A percentile compares a stretch with the other conserved stretches of the same genome.
Conservation (phyloP, 2,329 filamentous ascomycete species). For the Emmonsia crescens region DNA sequence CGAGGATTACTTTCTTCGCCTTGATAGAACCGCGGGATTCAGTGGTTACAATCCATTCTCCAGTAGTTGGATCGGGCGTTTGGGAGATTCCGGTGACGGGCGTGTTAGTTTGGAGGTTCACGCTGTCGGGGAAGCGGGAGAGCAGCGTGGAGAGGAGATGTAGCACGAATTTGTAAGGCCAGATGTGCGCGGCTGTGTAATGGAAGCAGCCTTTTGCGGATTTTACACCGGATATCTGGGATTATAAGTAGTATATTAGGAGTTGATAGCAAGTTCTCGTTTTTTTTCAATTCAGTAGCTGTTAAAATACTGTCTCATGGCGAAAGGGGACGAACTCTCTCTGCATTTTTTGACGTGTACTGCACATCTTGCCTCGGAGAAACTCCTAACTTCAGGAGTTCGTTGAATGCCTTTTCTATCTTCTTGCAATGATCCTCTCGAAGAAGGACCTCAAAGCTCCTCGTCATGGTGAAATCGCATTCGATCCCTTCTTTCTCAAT, state of each 20-base stretch:
- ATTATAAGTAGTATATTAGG: background rate
- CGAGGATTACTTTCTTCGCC: slow-evolving; percentile 57
- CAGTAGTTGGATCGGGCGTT: slow-evolving; percentile 11
- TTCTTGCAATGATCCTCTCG: slow-evolving; percentile 17
- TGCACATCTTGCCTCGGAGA: slow-evolving; percentile 20
- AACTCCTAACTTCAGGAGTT: slow-evolving; percentile 19
- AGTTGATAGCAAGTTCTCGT: background rate
- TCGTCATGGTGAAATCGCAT: slow-evolving; percentile 33
- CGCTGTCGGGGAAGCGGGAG: slow-evolving; percentile 22
- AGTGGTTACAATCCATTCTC: slow-evolving; percentile 54
- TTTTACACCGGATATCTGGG: slow-evolving; percentile 28
- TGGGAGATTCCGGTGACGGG: slow-evolving; percentile 28
- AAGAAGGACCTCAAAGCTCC: slow-evolving; percentile 30
- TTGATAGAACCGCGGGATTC: slow-evolving; percentile 51
- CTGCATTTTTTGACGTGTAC: slow-evolving; percentile 18
- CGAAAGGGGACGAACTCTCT: slow-evolving; percentile 6
- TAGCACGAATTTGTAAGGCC: slow-evolving; percentile 70
- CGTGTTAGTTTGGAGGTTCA: slow-evolving; percentile 46
- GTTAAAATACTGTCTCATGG: background rate
- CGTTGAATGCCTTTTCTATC: slow-evolving; percentile 21
- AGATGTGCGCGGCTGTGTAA: slow-evolving; percentile 25
- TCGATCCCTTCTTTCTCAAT: slow-evolving; percentile 33
- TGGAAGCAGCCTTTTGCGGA: slow-evolving; percentile 25
- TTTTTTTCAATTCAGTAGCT: background rate
- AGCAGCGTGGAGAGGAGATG: slow-evolving; percentile 56